phyloP scores from a whole-genome alignment of 768 basidiomycete genomes.

The Xanthoconium purpureum region DNA sequence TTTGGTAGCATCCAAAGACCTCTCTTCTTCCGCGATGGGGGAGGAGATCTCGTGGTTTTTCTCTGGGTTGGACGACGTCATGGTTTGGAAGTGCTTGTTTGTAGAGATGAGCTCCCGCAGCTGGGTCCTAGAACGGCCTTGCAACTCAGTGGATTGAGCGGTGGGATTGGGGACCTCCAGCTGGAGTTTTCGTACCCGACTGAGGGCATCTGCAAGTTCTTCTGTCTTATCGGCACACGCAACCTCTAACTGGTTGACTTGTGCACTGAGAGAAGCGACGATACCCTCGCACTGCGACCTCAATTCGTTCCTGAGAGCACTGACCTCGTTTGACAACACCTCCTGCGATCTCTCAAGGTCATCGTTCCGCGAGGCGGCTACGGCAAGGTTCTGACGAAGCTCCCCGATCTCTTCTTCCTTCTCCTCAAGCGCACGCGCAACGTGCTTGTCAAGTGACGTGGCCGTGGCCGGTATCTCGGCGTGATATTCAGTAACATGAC shows the following conservation, averaged over 20 bases:
- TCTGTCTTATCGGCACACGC: not conserved
- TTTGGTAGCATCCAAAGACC: not conserved
- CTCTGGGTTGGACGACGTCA: too few species aligned
- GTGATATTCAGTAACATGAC: too few species aligned
- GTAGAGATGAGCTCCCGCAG: not conserved
- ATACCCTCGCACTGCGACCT: not conserved
- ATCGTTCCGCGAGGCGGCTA: not conserved
- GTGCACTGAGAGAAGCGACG: not conserved
- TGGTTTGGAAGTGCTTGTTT: not conserved
- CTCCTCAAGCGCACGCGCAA: not conserved
- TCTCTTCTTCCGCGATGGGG: not conserved
- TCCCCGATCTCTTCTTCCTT: not conserved
- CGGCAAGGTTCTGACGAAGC: conserved; percentile 3
- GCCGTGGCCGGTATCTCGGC: not conserved
- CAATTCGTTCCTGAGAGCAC: not conserved
- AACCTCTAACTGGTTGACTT: conserved; percentile 2
- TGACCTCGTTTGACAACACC: not conserved
- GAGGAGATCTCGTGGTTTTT: not conserved
- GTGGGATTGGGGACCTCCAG: not conserved
- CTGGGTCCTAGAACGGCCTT: not conserved
- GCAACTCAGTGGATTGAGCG: not conserved
- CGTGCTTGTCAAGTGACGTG: not conserved
- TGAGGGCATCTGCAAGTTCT: not conserved
- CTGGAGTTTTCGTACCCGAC: not conserved
- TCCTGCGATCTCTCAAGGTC: conserved; percentile 2